Evolutionary conservation across 805 yeast genomes (phyloP), one percentile per base, ranked within the genome.

Genomic region (Monosporozyma aerobia): DNA sequence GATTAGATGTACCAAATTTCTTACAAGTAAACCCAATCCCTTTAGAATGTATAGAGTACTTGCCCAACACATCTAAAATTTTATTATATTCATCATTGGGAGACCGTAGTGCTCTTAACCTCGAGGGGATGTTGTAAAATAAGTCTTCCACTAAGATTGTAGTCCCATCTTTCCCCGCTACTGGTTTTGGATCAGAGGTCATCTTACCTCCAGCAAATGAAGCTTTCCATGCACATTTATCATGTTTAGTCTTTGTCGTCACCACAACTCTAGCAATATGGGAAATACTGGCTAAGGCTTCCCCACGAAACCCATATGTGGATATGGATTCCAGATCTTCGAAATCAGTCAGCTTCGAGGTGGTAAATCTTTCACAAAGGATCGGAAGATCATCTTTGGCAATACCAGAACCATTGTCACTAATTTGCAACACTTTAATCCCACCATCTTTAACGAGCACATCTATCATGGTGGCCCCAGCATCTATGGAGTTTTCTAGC

Each of bases 271-370:
- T 84, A 0, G 97, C 77, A 22, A 94, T 84, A 63, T 92, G 97
- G 0, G 97, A 89, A 7, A 94, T 90, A 63, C 94, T 83, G 1
- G 98, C 97, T 48, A 94, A 73, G 0, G 99, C 99, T 68, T 94
- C 99, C 14, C 99, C 99, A 52, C 99, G 76, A 65, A 94, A 94
- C 4, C 99, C 99, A 66, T 89, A 89, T 0, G 98, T 90, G 23
- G 78, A 72, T 25, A 94, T 79, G 3, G 75, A 66, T 49, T 73
- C 72, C 53, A 94, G 75, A 65, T 94, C 99, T 49, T 87, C 92
- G 64, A 86, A 92, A 8, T 70, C 74, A 0, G 69, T 56, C 25
- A 94, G 69, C 67, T 94, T 94, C 0, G 97, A 90, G 0, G 99
- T 94, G 23, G 98, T 87, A 69, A 90, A 92, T 27, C 99, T 72